A percentile compares a stretch with the other conserved stretches of the same genome.
Conservation (phyloP, 2,329 filamentous ascomycete species). For the Colletotrichum agaves region DNA sequence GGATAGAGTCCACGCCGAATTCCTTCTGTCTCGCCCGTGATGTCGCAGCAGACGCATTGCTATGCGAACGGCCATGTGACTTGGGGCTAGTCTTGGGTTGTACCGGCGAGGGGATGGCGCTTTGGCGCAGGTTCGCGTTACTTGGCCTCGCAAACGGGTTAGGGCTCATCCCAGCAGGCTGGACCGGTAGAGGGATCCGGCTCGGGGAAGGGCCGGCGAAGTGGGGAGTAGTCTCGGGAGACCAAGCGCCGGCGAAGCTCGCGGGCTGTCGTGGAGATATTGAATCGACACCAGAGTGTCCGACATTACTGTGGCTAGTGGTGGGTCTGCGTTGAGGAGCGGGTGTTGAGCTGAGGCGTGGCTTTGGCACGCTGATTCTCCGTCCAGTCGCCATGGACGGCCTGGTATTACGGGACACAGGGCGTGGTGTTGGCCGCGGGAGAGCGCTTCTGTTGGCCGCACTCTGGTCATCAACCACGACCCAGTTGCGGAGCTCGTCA, state of each 20-base stretch:
- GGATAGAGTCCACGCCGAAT: slow-evolving; percentile 41
- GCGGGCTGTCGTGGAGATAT: slow-evolving; percentile 28
- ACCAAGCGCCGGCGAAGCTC: slow-evolving; percentile 64
- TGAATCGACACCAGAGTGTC: slow-evolving; percentile 51
- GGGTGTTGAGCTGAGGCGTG: slow-evolving; percentile 48
- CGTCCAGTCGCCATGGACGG: slow-evolving; percentile 50
- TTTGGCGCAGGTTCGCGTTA: slow-evolving; percentile 39
- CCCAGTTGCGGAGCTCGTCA: slow-evolving; percentile 76
- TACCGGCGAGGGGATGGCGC: slow-evolving; percentile 41
- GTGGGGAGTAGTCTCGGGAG: slow-evolving; percentile 46
- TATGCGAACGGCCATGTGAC: slow-evolving; percentile 58
- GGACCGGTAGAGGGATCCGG: slow-evolving; percentile 55
- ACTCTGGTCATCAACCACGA: slow-evolving; percentile 66
- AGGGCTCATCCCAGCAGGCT: slow-evolving; percentile 35
- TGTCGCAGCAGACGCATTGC: slow-evolving; percentile 55
- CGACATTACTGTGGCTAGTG: slow-evolving; percentile 43
- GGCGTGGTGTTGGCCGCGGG: slow-evolving; percentile 27
- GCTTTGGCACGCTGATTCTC: slow-evolving; percentile 57
- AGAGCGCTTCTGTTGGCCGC: slow-evolving; percentile 9
- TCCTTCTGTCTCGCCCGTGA: slow-evolving; percentile 42
- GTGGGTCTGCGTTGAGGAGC: slow-evolving; percentile 44
- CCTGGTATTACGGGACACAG: slow-evolving; percentile 39
- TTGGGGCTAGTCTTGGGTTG: slow-evolving; percentile 36
- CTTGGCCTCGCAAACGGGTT: slow-evolving; percentile 40
- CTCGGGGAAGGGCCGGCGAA: slow-evolving; percentile 51